Evolutionary conservation across 768 basidiomycete species (phyloP), one percentile per base, ranked within the genome.

Genomic region (Termitomyces sp.): DNA sequence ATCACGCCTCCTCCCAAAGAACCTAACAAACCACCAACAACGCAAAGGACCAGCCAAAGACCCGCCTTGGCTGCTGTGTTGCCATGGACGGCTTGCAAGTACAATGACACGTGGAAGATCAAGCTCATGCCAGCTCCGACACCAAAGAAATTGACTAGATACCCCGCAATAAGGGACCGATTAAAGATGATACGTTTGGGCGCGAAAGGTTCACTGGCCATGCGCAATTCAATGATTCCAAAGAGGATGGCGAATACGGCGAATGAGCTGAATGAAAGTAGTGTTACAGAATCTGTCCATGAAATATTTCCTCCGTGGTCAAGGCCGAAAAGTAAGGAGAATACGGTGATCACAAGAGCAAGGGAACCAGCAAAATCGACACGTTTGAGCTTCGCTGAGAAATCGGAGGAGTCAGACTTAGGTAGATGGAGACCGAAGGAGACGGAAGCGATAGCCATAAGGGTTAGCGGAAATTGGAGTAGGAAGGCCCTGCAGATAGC

Each of bases 361-460:
- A 78, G 41, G 1, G 85, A 83, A 18, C 87, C 87, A 4, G 71
- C 69, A 61, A 86, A 86, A 70, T 89, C 87, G 57, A 89, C 73
- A 18, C 86, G 78, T 56, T 75, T 78, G 53, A 88, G 69, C 58
- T 85, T 87, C 6, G 69, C 71, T 13, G 64, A 65, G 62, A 86
- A 74, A 62, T 81, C 71, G 2, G 74, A 69, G 0, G 65, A 64
- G 12, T 75, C 70, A 1, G 61, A 63, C 57, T 72, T 71, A 0
- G 85, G 85, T 14, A 86, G 75, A 55, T 78, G 74, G n/a, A 88
- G 78, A 12, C 79, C 73, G 39, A 84, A 55, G 5, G 72, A 70
- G n/a, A 87, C 84, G 14, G 80, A 69, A 16, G 76, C 57, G 46
- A 85, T 78, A 3, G 85, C 86, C 18, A 84, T 54, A 20, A 82